These are phyloP conservation scores for Artemisia argyi DNA, from an alignment of 129 eudicot genomes.

Conservation along the genomic window DNA sequence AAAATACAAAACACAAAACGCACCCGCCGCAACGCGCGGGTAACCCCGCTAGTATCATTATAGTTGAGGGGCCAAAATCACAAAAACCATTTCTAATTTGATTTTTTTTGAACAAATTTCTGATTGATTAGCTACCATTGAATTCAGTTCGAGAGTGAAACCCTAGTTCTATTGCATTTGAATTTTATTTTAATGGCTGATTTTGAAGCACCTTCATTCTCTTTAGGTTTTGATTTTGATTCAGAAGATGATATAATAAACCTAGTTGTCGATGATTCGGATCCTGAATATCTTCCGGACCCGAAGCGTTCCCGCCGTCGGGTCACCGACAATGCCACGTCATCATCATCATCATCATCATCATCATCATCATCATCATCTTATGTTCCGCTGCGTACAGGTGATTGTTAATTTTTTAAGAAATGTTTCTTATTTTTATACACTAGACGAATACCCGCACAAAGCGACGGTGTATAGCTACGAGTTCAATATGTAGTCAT, in stretches of 20 bases:
- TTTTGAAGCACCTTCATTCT: slow-evolving; percentile 34
- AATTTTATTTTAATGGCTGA: slow-evolving; percentile 7
- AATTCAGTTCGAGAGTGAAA: neutral
- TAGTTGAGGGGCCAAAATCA: too few species aligned
- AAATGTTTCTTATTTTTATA: neutral
- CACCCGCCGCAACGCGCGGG: too few species aligned
- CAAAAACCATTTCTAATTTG: neutral
- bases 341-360: slow-evolving; percentile 12
- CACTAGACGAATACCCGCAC: too few species aligned
- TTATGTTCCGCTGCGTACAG: neutral
- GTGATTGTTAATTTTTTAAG: neutral
- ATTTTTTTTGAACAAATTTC: too few species aligned
- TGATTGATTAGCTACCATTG: too few species aligned
- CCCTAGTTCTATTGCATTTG: neutral
- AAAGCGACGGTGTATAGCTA: too few species aligned
- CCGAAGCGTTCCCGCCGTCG: slow-evolving; percentile 56
- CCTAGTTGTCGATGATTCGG: slow-evolving; percentile 39
- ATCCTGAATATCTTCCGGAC: slow-evolving; percentile 26
- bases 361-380: slow-evolving; percentile 13
- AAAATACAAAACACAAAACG: too few species aligned
- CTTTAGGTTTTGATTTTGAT: slow-evolving; percentile 29
- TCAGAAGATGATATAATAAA: slow-evolving; percentile 39
- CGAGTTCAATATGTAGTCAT: neutral
- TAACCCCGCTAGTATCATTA: too few species aligned
- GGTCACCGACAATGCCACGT: slow-evolving; percentile 9